Base-by-base conservation (phyloP, 2,329 filamentous ascomycete species). In the Beauveria sp. region DNA sequence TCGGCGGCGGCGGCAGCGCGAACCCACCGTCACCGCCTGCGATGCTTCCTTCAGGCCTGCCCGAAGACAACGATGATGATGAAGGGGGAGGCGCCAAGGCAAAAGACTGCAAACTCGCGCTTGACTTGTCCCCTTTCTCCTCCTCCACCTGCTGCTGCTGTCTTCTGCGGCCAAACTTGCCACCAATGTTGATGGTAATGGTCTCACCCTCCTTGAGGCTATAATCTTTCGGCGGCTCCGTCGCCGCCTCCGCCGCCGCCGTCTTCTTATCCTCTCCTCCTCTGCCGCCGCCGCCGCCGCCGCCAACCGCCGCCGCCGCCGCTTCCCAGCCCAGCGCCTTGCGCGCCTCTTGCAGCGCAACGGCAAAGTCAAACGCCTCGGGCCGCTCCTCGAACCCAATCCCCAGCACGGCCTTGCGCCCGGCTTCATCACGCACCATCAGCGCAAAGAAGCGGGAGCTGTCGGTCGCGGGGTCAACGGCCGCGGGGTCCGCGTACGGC, bases 171-270 rank as follows among this genome's bases (percentile, higher is more conserved):
- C 79, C 80, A 62, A 82, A 79, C 65, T 79, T 79, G 54, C 73
- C 74, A 24, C 85, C 84, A 5, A 94, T 80, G 71, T 89, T 90
- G 65, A 96, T 86, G 26, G 87, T 91, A 67, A 96, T 96, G 20
- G 89, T 96, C 80, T 96, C 88, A 12, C 91, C 91, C 63, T 92
- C 91, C 73, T 96, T 96, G 65, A 96, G 73, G 68, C 89, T 92
- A 70, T 91, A 92, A 69, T 96, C 91, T 66, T 83, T 84, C 1
- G 64, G 64, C 47, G 74, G 74, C 48, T 75, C 73, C 51, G 22
- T 24, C 22, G 74, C 72, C 63, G 74, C 72, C 62, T 73, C 22
- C 22, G n/a, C 74, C 18, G 69, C 67, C 14, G 70, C 71, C 5
- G 70, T 70, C 0, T 68, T 66, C 74, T 74, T 66, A 73, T 72